A percentile compares a stretch with the other conserved stretches of the same genome.
These are phyloP conservation scores for Pichia pseudocactophila DNA, from an alignment of 805 yeast genomes.

Conservation along the genomic window DNA sequence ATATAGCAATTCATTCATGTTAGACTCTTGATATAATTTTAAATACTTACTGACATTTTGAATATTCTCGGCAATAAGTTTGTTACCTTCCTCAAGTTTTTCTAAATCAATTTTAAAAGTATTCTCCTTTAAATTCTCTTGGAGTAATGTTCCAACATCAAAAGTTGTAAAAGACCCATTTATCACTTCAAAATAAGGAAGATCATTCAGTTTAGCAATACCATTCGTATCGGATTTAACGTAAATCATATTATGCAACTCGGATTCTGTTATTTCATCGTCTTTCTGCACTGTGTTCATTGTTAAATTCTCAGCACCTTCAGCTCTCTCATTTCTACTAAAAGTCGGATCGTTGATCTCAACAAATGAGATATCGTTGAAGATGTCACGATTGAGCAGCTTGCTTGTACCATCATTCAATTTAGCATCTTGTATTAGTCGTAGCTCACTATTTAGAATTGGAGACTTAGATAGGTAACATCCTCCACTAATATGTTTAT, in stretches of 20 bases:
- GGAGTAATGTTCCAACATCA: constrained; percentile 1
- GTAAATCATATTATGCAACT: constrained; percentile 26
- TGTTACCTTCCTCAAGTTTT: constrained; percentile 23
- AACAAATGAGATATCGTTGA: constrained; percentile 25
- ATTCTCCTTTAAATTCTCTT: neutral
- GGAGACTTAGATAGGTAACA: constrained; percentile 22
- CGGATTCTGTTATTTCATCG: constrained; percentile 5
- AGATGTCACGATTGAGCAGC: constrained; percentile 16
- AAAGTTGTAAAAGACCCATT: constrained; percentile 6
- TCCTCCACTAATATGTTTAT: constrained; percentile 9
- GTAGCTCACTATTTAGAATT: constrained; percentile 21
- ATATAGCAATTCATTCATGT: constrained; percentile 20
- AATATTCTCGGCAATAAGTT: constrained; percentile 19
- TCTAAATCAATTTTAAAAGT: constrained; percentile 19
- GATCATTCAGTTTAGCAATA: constrained; percentile 16
- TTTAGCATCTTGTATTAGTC: constrained; percentile 24
- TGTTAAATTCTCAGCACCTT: constrained; percentile 11
- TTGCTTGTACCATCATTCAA: constrained; percentile 16
- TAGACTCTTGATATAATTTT: constrained; percentile 21
- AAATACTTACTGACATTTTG: constrained; percentile 22
- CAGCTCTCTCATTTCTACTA: constrained; percentile 9
- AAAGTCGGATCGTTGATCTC: constrained; percentile 18
- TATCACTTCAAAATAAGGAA: constrained; percentile 22
- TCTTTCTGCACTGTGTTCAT: constrained; percentile 1
- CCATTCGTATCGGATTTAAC: constrained; percentile 19